Evolutionary conservation across 495 filamentous ascomycete species (phyloP), one percentile per base, ranked within the genome.

Genomic region (Aspergillus bridgeri): DNA sequence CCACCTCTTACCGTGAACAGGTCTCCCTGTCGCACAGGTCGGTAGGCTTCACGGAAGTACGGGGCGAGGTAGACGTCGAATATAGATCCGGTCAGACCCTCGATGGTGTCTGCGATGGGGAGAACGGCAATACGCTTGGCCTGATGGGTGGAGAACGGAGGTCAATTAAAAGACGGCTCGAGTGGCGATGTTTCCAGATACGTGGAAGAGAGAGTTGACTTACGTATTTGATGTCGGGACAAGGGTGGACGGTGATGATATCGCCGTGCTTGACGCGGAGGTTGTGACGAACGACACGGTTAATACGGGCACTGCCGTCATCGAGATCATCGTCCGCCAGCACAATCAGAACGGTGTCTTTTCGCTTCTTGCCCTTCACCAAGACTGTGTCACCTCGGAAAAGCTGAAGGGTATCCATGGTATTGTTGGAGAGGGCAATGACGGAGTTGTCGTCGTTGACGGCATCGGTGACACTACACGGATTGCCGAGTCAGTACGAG

Each of bases 171-270:
- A 43, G 21, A 21, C 53, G 48, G 45, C 33, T 56, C 49, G 13
- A 48, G 5, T 29, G 33, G 33, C 33, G 33, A 38, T 4, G 17
- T 3, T 3, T 4, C 3, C 33, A 11, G 13, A 13, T 1, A 38
- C 33, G 15, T 24, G 2, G 11, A 8, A 3, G 3, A 23, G 18
- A 11, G 2, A 17, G 17, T n/a, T n/a, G n/a, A 74, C 91, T 70
- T 77, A 97, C 92, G 75, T 98, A 98, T 96, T 98, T 98, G 78
- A 98, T 98, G 72, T 98, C 94, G n/a, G 95, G 93, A 79, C 94
- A 98, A n/a, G 94, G 84, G 80, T 98, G 92, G 56, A 98, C 90
- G 52, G 92, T 96, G 68, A 98, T 86, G 63, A 98, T 87, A 72
- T 98, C 94, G 63, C 94, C 95, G 71, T 96, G 93, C 85, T 97